Evolutionary conservation across 169 alveolate genomes (phyloP).

Genomic region (Theileria sp.): DNA sequence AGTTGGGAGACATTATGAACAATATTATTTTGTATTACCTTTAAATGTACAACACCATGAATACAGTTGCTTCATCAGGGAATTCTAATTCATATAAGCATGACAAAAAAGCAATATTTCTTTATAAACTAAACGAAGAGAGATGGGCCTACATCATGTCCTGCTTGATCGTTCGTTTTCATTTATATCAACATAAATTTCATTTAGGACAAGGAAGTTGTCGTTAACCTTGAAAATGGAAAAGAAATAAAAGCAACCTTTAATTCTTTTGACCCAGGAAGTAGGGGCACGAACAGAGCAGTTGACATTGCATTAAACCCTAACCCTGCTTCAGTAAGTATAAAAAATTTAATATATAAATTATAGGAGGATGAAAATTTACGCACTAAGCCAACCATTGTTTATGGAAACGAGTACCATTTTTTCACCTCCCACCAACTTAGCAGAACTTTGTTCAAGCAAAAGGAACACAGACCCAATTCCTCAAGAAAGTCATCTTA

Average conservation of each 20-base stretch:
- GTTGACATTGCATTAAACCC: slow-evolving; percentile 48
- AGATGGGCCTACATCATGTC: slow-evolving; percentile 58
- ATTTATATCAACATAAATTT: neutral
- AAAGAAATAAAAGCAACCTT: slow-evolving; percentile 27
- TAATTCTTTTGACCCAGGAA: slow-evolving; percentile 40
- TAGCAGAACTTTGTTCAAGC: neutral
- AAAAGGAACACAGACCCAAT: neutral
- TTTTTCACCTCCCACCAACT: slow-evolving; percentile 34
- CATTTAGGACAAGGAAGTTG: slow-evolving; percentile 52
- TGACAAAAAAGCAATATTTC: slow-evolving; percentile 3
- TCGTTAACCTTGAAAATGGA: slow-evolving; percentile 44
- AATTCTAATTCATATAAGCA: slow-evolving; percentile 6
- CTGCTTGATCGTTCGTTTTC: slow-evolving; percentile 22
- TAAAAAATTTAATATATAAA: neutral
- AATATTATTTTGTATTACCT: neutral
- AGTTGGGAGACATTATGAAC: neutral
- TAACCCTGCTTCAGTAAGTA: slow-evolving; percentile 12
- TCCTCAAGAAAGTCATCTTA: slow-evolving; percentile 6
- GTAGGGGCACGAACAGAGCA: slow-evolving; percentile 21
- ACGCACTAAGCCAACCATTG: slow-evolving; percentile 11
- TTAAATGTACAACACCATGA: slow-evolving; percentile 11
- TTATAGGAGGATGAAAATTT: slow-evolving; percentile 12
- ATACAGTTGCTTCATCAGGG: neutral
- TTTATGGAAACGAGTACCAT: slow-evolving; percentile 43
- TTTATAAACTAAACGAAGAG: slow-evolving; percentile 47